Evolutionary conservation across 331 rosid genomes (phyloP), one percentile per base, ranked within the genome.

Genomic region (Quercus tomentella): DNA sequence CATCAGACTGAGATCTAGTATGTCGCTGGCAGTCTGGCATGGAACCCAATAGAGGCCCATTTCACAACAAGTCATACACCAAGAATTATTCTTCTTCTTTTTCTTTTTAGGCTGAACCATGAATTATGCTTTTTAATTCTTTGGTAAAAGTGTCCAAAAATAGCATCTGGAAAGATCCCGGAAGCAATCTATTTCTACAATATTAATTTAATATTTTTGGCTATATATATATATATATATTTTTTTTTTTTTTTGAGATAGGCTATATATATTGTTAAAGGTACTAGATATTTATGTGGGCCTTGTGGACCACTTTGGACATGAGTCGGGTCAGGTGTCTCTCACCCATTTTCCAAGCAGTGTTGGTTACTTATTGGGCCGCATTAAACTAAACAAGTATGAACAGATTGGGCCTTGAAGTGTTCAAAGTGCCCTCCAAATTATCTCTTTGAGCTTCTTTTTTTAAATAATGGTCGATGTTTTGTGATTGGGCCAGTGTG

Each of bases 111-210:
- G 45, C 45, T 41, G 45, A 41, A 41, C 45, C 45, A 0, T 56
- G 56, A 28, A 55, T 23, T 5, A 41, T 20, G 12, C 68, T 41
- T 41, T 77, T 69, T 60, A 67, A 73, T 72, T 77, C 63, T 57
- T 69, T 6, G 12, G 18, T 49, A 49, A 12, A 49, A 49, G 54
- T 14, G 54, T 49, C 18, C 54, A 49, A 49, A 49, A 49, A 49
- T 51, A 75, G 61, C 76, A 61, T 81, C 77, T 69, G 21, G 11
- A 75, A 30, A 58, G 76, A 52, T 51, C 68, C 70, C 6, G 14
- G 60, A 70, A 28, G 30, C 72, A 75, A 35, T 70, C 35, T 75
- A 35, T 45, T 52, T 49, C 55, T 17, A n/a, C 14, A n/a, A 26
- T 23, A 30, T 22, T 43, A 43, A 35, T 68, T 35, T 20, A 74